These are phyloP conservation scores for Moesziomyces sp. DNA, from an alignment of 1,284 basidiomycete genomes.

Conservation along the genomic window DNA sequence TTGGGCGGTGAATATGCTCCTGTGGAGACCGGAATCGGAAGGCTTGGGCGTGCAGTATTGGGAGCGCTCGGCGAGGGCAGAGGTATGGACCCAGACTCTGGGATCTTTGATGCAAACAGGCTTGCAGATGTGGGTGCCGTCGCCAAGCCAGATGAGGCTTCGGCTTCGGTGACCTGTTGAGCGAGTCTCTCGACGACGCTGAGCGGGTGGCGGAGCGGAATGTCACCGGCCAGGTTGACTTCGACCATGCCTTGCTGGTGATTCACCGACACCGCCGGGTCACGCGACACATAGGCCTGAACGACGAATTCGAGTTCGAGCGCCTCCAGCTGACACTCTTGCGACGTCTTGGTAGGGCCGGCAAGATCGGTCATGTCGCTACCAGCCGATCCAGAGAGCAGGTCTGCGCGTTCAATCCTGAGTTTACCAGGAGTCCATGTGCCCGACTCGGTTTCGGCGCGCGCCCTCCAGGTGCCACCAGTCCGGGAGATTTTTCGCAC, in stretches of 20 bases:
- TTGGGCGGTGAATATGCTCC: constrained; percentile 14
- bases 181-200: constrained; percentile 38
- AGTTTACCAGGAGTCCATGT: constrained; percentile 33
- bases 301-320: constrained; percentile 47
- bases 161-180: constrained; percentile 19
- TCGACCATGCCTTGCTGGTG: constrained; percentile 39
- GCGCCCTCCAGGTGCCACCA: constrained; percentile 32
- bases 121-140: not conserved
- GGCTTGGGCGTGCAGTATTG: constrained; percentile 9
- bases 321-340: constrained; percentile 43
- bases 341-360: constrained; percentile 13
- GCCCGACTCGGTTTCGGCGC: constrained; percentile 25
- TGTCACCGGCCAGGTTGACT: constrained; percentile 40
- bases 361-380: constrained; percentile 12
- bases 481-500: constrained; percentile 45
- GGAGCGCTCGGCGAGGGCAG: constrained; percentile 39
- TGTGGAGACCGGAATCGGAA: not conserved
- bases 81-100: constrained; percentile 24
- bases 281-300: constrained; percentile 31
- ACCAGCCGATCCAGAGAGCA: constrained; percentile 25
- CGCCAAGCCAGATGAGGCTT: not conserved
- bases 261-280: constrained; percentile 41
- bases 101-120: constrained; percentile 27
- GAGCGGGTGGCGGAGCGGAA: constrained; percentile 41
- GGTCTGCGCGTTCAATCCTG: constrained; percentile 27